Conservation (phyloP, 345 rosid species). For the Melaleuca quinquenervia region DNA sequence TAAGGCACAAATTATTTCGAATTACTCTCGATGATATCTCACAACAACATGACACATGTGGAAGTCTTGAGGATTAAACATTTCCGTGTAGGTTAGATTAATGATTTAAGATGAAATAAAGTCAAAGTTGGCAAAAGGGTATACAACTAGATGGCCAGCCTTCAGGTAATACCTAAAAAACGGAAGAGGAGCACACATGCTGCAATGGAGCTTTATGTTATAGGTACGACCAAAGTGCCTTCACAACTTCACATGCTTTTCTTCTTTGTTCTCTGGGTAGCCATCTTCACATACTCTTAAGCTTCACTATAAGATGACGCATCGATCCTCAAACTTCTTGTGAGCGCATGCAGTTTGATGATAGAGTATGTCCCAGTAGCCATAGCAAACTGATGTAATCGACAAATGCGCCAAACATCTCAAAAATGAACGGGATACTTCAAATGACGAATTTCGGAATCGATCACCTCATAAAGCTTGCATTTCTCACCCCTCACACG, state of each 20-base stretch:
- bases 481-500: neutral
- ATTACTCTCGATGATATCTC: neutral
- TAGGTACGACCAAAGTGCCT: neutral
- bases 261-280: too few relatives aligned
- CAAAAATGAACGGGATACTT: neutral
- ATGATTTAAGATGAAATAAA: neutral
- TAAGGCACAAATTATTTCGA: neutral
- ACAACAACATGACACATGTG: neutral
- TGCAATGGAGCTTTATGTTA: neutral
- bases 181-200: neutral
- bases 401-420: neutral
- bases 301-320: too few relatives aligned
- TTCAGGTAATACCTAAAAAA: neutral
- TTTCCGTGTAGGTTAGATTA: neutral
- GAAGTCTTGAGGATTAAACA: neutral
- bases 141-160: neutral
- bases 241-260: neutral
- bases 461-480: neutral
- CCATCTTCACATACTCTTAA: too few relatives aligned
- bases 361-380: neutral
- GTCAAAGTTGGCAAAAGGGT: neutral
- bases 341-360: neutral
- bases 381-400: neutral
- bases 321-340: too few relatives aligned
- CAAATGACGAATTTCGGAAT: neutral